Evolutionary conservation across 75 land plant species (phyloP).

Genomic region (Cryptomeria japonica): DNA sequence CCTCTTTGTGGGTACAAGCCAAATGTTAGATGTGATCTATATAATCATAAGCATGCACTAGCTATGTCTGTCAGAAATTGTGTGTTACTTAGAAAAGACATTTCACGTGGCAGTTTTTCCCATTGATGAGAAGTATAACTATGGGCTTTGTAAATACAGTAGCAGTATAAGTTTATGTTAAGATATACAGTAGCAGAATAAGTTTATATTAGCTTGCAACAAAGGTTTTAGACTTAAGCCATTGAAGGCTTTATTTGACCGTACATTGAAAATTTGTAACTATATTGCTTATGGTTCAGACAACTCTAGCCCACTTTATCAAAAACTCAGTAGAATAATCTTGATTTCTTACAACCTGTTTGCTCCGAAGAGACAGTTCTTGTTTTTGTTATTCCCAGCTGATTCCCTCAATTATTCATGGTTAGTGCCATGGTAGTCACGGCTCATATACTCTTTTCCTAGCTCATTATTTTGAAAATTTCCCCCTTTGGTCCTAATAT

Average conservation of each 20-base stretch:
- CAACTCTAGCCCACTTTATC: background rate
- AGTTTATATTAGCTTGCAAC: background rate
- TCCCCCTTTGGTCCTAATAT: background rate
- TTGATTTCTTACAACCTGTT: background rate
- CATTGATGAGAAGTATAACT: background rate
- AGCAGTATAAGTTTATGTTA: background rate
- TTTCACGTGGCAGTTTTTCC: background rate
- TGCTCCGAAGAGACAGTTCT: background rate
- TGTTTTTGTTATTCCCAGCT: background rate
- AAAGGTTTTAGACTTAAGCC: background rate
- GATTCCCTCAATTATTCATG: background rate
- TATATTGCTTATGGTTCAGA: background rate
- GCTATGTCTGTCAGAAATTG: background rate
- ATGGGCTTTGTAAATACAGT: background rate
- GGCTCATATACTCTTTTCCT: background rate
- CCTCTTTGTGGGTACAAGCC: background rate
- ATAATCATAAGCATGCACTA: background rate
- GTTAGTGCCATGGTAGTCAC: background rate
- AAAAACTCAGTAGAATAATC: background rate
- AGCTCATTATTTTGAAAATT: background rate
- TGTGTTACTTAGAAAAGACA: background rate
- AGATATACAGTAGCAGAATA: background rate
- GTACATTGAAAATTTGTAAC: background rate
- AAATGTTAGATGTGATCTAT: background rate
- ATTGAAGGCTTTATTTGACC: background rate